These are phyloP conservation scores for Leccinum rimulosum DNA, from an alignment of 768 basidiomycete species.

Conservation along the genomic window DNA sequence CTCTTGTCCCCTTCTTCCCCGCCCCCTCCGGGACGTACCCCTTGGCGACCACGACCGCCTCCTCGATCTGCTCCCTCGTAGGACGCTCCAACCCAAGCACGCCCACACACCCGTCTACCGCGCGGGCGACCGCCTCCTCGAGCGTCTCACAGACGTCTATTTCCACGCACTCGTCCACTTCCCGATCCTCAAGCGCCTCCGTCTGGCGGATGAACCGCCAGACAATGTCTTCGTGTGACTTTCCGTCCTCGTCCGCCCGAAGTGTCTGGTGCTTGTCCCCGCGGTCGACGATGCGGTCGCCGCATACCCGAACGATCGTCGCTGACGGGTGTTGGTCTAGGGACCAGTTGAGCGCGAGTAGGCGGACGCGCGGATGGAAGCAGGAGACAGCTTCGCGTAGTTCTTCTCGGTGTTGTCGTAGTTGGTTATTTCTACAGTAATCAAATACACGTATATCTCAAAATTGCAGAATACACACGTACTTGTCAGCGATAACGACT, in stretches of 20 bases:
- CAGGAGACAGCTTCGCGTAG: constrained; percentile 55
- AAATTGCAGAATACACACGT: constrained; percentile 21
- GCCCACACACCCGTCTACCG: constrained; percentile 55
- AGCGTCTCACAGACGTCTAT: constrained; percentile 60
- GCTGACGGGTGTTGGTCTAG: constrained; percentile 51
- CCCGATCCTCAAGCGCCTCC: constrained; percentile 57
- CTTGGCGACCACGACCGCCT: constrained; percentile 38
- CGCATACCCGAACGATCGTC: constrained; percentile 71
- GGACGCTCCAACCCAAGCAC: constrained; percentile 56
- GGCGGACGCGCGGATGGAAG: constrained; percentile 54
- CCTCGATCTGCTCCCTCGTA: constrained; percentile 50
- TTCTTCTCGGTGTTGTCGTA: constrained; percentile 69
- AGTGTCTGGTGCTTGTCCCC: constrained; percentile 88
- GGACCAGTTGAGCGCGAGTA: constrained; percentile 82
- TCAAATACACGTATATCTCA: background rate
- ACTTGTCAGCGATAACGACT: constrained; percentile 95
- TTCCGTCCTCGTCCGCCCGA: constrained; percentile 48
- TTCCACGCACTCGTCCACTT: constrained; percentile 69
- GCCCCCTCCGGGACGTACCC: constrained; percentile 38
- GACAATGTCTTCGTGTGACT: constrained; percentile 76
- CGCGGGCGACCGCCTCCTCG: constrained; percentile 53
- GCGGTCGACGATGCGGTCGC: constrained; percentile 67
- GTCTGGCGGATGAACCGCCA: constrained; percentile 70
- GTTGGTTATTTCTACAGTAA: constrained; percentile 79
- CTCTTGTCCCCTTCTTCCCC: constrained; percentile 2